These are phyloP conservation scores for Colletotrichum shisoi DNA, from an alignment of 2,329 filamentous ascomycete genomes.

Conservation along the genomic window DNA sequence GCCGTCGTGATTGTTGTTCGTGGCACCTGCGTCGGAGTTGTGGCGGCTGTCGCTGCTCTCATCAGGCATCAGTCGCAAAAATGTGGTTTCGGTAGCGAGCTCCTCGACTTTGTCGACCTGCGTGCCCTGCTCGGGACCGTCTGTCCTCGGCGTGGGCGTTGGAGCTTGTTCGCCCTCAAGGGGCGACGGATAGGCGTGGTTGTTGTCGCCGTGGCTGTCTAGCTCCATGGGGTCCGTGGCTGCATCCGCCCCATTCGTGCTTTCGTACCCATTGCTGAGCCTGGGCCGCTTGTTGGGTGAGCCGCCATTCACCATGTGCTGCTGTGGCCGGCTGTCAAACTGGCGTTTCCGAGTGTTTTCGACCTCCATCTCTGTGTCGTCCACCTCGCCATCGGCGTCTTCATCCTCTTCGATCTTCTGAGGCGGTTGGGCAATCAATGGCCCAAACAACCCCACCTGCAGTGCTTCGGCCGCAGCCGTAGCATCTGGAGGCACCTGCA, in stretches of 20 bases:
- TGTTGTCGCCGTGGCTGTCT: slow-evolving; percentile 59
- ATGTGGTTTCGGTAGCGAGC: slow-evolving; percentile 66
- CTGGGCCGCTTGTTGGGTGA: slow-evolving; percentile 67
- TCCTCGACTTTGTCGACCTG: slow-evolving; percentile 71
- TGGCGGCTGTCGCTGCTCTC: slow-evolving; percentile 41
- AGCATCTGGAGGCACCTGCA: slow-evolving; percentile 60
- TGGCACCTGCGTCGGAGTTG: slow-evolving; percentile 3
- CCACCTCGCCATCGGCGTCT: slow-evolving; percentile 49
- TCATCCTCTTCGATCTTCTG: slow-evolving; percentile 51
- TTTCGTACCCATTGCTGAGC: slow-evolving; percentile 70
- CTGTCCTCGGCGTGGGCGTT: slow-evolving; percentile 63
- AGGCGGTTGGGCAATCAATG: slow-evolving; percentile 57
- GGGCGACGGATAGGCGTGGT: slow-evolving; percentile 72
- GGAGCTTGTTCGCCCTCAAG: slow-evolving; percentile 65
- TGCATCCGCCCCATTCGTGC: slow-evolving; percentile 56
- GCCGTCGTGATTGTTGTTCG: slow-evolving; percentile 43
- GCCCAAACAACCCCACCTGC: slow-evolving; percentile 65
- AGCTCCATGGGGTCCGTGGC: slow-evolving; percentile 65
- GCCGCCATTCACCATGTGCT: slow-evolving; percentile 58
- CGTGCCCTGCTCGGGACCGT: slow-evolving; percentile 70
- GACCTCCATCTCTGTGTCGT: slow-evolving; percentile 51
- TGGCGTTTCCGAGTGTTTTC: slow-evolving; percentile 62
- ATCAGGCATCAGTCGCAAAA: slow-evolving; percentile 62
- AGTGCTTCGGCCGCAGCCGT: slow-evolving; percentile 57
- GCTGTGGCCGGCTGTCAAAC: slow-evolving; percentile 55